Percentiles rank a stretch among this genome's conserved stretches.
phyloP scores from a whole-genome alignment of 768 basidiomycete species.

The Rhizopogon sp. region DNA sequence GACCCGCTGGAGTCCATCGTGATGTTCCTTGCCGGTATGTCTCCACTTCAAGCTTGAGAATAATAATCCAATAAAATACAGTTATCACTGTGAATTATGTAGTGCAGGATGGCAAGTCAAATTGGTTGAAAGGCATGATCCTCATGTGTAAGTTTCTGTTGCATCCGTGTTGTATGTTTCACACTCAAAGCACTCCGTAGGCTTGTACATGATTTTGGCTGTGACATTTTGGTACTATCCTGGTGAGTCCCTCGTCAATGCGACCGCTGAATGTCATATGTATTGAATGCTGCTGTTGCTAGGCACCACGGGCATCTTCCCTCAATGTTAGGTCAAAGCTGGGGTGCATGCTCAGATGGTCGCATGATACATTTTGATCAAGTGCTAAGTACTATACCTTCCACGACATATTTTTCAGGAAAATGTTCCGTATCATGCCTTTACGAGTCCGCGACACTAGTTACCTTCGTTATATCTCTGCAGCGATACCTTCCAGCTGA shows the following conservation, averaged over 20 bases:
- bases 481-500: no score
- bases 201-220: constrained; percentile 54
- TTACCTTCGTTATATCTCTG: no score
- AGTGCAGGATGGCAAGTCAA: constrained; percentile 81
- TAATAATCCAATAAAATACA: constrained; percentile 14
- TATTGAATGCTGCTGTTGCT: background rate
- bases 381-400: no score
- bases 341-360: background rate
- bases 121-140: constrained; percentile 86
- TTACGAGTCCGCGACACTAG: no score
- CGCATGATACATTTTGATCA: no score
- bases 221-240: constrained; percentile 53
- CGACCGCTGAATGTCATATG: no score
- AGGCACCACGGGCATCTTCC: background rate
- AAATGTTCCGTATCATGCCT: no score
- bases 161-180: background rate
- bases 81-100: constrained; percentile 84
- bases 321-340: background rate
- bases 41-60: constrained; percentile 1
- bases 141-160: constrained; percentile 47
- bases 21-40: constrained; percentile 16
- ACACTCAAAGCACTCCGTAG: constrained; percentile 15
- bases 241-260: constrained; percentile 21
- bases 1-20: constrained; percentile 75
- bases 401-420: no score